Evolutionary conservation across 441 rosid species (phyloP), one percentile per base, ranked within the genome.

Genomic region (Pelargonium citronellum): DNA sequence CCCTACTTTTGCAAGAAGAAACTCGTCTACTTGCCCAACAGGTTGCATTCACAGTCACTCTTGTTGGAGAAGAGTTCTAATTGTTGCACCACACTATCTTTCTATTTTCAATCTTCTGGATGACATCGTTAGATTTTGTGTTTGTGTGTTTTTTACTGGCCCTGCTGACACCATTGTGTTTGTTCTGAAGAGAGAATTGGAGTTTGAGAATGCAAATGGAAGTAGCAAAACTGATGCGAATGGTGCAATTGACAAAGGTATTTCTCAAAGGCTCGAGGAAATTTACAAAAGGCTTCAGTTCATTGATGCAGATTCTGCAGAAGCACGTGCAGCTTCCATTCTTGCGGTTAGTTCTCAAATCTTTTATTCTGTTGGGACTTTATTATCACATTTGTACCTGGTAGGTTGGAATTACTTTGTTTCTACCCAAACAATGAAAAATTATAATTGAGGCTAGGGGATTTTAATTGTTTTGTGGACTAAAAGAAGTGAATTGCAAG

Each of bases 291-390:
- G 96, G 80, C 97, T 94, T 72, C 96, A 86, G 78, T 78, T 79
- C 57, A 95, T 95, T 76, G 99, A 90, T 87, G 97, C 96, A 66
- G 75, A 95, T 80, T 82, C 97, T 73, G 92, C 99, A 10, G 97
- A 91, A 82, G 85, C 97, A 72, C 95, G 95, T 43, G 96, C 97
- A 70, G 95, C 97, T 78, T 84, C 97, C 77, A 91, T 95, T 82
- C 96, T 95, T 80, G 96, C 97, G 22, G 99, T 91, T 75, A 76
- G 92, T 84, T 68, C 20, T 76, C 65, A 51, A 13, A 58, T 72
- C n/a, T 47, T 66, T 68, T 67, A n/a, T 24, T 17, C 69, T 55
- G 16, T 73, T 75, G 51, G 43, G 4, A 53, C 58, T 53, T 53
- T 13, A 53, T 17, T 15, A n/a, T 53, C 19, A 15, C 58, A 53